These are phyloP conservation scores for Xerocomus minutiporus DNA, from an alignment of 1,284 basidiomycete species.

Conservation along the genomic window DNA sequence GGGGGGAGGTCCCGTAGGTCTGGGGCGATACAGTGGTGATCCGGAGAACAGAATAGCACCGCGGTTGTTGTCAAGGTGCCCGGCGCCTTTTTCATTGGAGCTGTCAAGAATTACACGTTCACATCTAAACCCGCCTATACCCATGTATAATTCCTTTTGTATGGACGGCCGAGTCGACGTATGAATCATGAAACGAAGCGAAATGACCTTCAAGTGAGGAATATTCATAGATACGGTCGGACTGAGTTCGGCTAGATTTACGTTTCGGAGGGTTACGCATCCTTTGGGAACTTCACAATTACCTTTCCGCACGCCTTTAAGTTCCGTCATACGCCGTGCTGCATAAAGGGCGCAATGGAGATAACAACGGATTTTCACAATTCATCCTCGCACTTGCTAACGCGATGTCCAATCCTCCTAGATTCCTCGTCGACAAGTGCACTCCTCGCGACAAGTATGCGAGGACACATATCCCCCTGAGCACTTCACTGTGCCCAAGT, in stretches of 20 bases:
- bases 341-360: constrained; percentile 21
- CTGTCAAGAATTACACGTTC: constrained; percentile 10
- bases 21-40: constrained; percentile 21
- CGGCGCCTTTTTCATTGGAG: constrained; percentile 17
- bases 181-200: constrained; percentile 20
- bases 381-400: constrained; percentile 1
- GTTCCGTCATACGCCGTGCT: constrained; percentile 15
- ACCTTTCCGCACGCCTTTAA: constrained; percentile 2
- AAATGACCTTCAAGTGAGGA: constrained; percentile 15
- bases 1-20: constrained; percentile 17
- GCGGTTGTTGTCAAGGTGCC: constrained; percentile 26
- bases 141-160: constrained; percentile 13
- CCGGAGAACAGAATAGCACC: background rate
- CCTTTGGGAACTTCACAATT: constrained; percentile 19
- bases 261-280: constrained; percentile 15
- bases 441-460: constrained; percentile 34
- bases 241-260: constrained; percentile 25
- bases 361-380: constrained; percentile 1
- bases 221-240: constrained; percentile 3
- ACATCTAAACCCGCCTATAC: constrained; percentile 29
- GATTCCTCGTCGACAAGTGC: constrained; percentile 32
- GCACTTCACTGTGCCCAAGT: constrained; percentile 27
- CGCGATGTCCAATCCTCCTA: constrained; percentile 26
- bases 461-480: constrained; percentile 28
- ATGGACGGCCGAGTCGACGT: constrained; percentile 15